phyloP scores from a whole-genome alignment of 352 stramenopile genomes.

The Pythium brassicae region DNA sequence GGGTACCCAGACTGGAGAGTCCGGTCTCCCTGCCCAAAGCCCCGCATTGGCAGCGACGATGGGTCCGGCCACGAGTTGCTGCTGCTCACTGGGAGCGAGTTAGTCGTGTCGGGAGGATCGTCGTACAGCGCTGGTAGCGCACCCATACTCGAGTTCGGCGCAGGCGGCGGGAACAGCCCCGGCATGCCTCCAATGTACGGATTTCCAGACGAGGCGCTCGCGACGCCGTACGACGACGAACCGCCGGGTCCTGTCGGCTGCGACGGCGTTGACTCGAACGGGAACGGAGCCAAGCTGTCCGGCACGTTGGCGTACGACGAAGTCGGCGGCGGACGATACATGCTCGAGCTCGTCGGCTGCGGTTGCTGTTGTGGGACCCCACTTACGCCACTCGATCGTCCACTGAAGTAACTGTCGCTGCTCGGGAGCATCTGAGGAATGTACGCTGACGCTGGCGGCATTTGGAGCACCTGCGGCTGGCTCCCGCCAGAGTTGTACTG shows the following conservation, averaged over 20 bases:
- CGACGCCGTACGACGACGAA: constrained; percentile 20
- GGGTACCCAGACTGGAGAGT: constrained; percentile 7
- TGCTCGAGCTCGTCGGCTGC: constrained; percentile 6
- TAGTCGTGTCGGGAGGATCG: constrained; percentile 6
- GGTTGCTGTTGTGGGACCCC: constrained; percentile 1
- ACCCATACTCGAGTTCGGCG: constrained; percentile 20
- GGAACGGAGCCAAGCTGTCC: constrained; percentile 25
- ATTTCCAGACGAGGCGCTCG: constrained; percentile 13
- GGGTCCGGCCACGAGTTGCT: constrained; percentile 15
- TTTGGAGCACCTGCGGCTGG: constrained; percentile 7
- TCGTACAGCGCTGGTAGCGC: constrained; percentile 24
- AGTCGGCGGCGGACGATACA: constrained; percentile 6
- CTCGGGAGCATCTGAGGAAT: constrained; percentile 11
- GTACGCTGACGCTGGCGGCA: constrained; percentile 15
- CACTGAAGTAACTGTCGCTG: constrained; percentile 8
- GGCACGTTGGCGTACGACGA: constrained; percentile 6
- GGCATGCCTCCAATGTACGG: constrained; percentile 32
- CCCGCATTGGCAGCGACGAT: constrained; percentile 14
- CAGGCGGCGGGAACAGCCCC: constrained; percentile 17
- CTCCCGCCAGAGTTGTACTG: constrained; percentile 4
- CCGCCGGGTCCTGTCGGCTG: constrained; percentile 14
- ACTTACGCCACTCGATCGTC: not conserved
- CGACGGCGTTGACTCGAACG: constrained; percentile 23
- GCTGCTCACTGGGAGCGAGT: constrained; percentile 4
- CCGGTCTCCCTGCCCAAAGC: constrained; percentile 7